Conservation (phyloP, 2,329 filamentous ascomycete genomes). For the Trichoderma pleuroti region DNA sequence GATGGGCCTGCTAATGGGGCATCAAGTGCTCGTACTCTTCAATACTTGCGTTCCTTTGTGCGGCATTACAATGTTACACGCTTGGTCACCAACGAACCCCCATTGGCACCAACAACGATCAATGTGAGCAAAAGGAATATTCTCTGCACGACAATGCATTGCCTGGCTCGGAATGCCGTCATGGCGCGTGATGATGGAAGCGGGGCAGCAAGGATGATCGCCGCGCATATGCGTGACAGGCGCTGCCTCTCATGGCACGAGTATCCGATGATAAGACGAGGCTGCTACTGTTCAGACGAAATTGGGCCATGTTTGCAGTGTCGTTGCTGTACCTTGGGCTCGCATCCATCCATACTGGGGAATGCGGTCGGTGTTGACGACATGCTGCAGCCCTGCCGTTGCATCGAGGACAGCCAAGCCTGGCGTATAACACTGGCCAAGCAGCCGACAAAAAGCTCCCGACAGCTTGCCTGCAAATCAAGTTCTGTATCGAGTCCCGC, state of each 20-base stretch:
- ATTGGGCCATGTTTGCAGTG: background rate
- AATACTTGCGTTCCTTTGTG: background rate
- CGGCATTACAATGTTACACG: background rate
- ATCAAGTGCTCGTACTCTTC: background rate
- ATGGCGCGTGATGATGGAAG: constrained; percentile 15
- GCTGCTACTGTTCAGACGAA: background rate
- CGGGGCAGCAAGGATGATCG: constrained; percentile 7
- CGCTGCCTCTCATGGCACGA: background rate
- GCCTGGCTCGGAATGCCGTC: constrained; percentile 17
- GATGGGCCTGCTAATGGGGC: background rate
- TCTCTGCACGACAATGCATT: background rate
- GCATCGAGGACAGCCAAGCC: background rate
- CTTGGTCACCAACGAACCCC: background rate
- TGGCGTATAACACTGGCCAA: background rate
- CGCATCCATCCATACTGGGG: too few relatives aligned
- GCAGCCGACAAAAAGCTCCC: background rate
- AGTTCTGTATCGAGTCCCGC: background rate
- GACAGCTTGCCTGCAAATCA: background rate
- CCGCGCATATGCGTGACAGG: constrained; percentile 15
- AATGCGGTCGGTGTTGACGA: background rate
- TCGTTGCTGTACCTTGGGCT: background rate
- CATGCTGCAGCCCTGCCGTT: background rate
- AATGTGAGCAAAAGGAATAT: background rate
- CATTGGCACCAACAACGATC: background rate
- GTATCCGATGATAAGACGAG: background rate